Conservation (phyloP, 768 basidiomycete species). For the Xerocomellus intermedius region DNA sequence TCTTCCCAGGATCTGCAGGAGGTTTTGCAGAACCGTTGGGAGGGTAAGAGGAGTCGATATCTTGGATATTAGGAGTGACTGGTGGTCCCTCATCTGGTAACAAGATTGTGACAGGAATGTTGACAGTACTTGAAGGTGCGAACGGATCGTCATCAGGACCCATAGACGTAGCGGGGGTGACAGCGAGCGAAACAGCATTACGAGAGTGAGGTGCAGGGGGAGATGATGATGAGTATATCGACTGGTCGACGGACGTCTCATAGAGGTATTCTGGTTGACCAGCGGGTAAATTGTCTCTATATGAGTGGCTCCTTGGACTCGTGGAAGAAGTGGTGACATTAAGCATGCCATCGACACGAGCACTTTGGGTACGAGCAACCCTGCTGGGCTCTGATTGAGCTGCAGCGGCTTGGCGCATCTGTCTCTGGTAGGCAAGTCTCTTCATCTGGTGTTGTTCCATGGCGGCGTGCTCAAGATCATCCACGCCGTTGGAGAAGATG, state of each 20-base stretch:
- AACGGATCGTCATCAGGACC: conserved; percentile 71
- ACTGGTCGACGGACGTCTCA: conserved; percentile 66
- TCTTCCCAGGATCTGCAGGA: conserved; percentile 44
- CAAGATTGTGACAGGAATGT: conserved; percentile 31
- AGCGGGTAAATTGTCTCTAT: conserved; percentile 46
- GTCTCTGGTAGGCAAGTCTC: conserved; percentile 74
- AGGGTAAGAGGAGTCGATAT: conserved; percentile 18
- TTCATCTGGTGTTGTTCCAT: conserved; percentile 86
- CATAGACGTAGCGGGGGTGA: conserved; percentile 44
- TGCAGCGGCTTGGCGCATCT: conserved; percentile 61
- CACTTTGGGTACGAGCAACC: conserved; percentile 51
- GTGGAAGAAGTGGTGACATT: conserved; percentile 33
- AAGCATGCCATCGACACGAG: conserved; percentile 49
- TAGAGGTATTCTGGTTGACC: conserved; percentile 69
- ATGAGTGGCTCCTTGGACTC: conserved; percentile 41
- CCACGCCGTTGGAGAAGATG: conserved; percentile 65
- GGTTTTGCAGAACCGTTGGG: conserved; percentile 31
- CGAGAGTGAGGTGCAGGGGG: conserved; percentile 38
- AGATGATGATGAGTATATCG: conserved; percentile 40
- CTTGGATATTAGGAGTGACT: conserved; percentile 18
- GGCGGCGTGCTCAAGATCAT: conserved; percentile 75
- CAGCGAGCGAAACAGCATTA: conserved; percentile 39
- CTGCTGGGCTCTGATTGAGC: conserved; percentile 30
- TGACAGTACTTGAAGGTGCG: conserved; percentile 39
- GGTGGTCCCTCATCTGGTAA: conserved; percentile 25